phyloP scores from a whole-genome alignment of 345 rosid species.

The Eucalyptus erythrocorys region DNA sequence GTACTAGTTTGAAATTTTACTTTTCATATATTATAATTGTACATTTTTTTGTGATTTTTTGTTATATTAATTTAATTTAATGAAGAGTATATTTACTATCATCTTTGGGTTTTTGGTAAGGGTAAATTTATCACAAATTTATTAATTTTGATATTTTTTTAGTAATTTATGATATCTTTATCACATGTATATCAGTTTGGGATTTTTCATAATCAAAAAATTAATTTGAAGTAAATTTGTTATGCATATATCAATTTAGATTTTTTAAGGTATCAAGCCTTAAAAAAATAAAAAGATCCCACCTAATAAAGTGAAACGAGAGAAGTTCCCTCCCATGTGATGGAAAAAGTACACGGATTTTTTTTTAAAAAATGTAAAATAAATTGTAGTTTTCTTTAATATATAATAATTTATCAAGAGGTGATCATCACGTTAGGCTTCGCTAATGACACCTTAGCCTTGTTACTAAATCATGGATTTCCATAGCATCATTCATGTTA shows the following conservation, averaged over 20 bases:
- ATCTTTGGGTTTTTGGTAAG: too few relatives aligned
- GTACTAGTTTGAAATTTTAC: too few relatives aligned
- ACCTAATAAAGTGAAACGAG: not conserved
- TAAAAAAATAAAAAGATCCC: not conserved
- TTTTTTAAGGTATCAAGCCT: too few relatives aligned
- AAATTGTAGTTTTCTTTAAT: not conserved
- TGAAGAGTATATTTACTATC: too few relatives aligned
- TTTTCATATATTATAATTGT: too few relatives aligned
- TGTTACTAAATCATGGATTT: not conserved
- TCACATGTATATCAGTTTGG: fast-evolving
- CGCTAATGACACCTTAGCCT: not conserved
- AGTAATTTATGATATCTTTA: fast-evolving
- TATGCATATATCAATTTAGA: fast-evolving
- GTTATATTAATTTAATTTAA: too few relatives aligned
- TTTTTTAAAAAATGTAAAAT: not conserved
- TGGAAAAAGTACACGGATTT: too few relatives aligned
- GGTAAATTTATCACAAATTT: too few relatives aligned
- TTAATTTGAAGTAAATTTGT: too few relatives aligned
- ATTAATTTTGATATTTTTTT: fast-evolving
- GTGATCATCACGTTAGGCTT: not conserved
- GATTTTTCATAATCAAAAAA: too few relatives aligned
- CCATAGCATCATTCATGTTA: fast-evolving
- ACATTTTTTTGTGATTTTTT: too few relatives aligned
- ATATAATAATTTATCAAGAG: not conserved
- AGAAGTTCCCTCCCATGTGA: not conserved